phyloP scores from a whole-genome alignment of 1,284 basidiomycete species.

The Microbotryum violaceum region DNA sequence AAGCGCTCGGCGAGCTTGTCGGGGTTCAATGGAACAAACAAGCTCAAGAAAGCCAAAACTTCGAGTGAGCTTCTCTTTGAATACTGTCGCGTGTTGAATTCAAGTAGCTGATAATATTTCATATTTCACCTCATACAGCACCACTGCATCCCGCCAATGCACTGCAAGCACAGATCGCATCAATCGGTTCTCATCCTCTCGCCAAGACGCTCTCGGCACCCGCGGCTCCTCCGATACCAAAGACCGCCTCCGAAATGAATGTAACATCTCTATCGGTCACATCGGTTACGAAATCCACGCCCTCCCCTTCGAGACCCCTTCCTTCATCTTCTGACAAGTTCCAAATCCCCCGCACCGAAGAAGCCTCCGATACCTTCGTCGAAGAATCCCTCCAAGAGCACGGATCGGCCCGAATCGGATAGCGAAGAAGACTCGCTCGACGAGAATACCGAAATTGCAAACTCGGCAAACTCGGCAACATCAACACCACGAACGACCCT shows the following conservation, averaged over 20 bases:
- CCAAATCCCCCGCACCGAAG: neutral
- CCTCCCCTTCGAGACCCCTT: neutral
- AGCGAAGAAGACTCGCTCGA: neutral
- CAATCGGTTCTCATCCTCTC: conserved; percentile 22
- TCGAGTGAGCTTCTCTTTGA: neutral
- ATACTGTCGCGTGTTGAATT: neutral
- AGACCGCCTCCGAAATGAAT: no score
- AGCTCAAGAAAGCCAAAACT: conserved; percentile 23
- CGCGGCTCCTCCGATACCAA: conserved; percentile 5
- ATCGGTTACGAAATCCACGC: neutral
- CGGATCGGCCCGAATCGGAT: neutral
- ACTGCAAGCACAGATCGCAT: conserved; percentile 10
- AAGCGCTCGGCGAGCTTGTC: conserved; percentile 10
- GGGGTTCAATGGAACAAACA: neutral
- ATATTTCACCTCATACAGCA: neutral
- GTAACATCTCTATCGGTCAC: no score
- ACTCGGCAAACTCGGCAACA: neutral
- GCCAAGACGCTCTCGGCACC: conserved; percentile 27
- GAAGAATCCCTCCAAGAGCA: neutral
- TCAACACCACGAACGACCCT: no score
- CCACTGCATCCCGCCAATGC: neutral
- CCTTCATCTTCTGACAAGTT: neutral
- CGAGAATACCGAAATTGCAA: neutral
- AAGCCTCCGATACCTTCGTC: neutral
- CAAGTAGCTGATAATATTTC: no score